Percentiles rank a stretch among this genome's conserved stretches.
Evolutionary conservation across 2,329 filamentous ascomycete species (phyloP).

Genomic region (Talaromyces sp.): DNA sequence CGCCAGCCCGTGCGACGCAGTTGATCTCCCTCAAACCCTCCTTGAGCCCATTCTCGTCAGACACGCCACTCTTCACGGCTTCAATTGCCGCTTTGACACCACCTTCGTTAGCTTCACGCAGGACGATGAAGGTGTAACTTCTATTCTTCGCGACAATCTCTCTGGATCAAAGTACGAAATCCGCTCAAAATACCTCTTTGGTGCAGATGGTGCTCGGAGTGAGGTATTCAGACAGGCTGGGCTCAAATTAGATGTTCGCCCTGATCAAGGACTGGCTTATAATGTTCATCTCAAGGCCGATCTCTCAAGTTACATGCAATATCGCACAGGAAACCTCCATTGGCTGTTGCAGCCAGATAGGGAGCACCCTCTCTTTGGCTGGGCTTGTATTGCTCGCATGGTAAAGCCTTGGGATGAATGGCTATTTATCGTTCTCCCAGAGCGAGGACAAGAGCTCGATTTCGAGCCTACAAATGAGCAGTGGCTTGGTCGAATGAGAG

Average conservation of each 20-base stretch:
- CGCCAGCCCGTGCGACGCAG: slow-evolving; percentile 47
- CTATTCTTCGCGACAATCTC: slow-evolving; percentile 43
- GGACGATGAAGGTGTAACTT: slow-evolving; percentile 29
- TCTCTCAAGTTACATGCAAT: slow-evolving; percentile 38
- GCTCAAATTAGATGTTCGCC: slow-evolving; percentile 50
- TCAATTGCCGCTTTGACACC: slow-evolving; percentile 49
- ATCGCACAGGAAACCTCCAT: slow-evolving; percentile 62
- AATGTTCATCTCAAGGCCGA: slow-evolving; percentile 57
- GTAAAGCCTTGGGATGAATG: slow-evolving; percentile 67
- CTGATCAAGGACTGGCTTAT: slow-evolving; percentile 53
- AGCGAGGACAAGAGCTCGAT: slow-evolving; percentile 27
- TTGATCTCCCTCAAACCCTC: slow-evolving; percentile 54
- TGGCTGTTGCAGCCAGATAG: slow-evolving; percentile 61
- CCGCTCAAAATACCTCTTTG: slow-evolving; percentile 60
- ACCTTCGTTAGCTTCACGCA: slow-evolving; percentile 38
- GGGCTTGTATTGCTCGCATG: slow-evolving; percentile 58
- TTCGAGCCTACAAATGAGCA: slow-evolving; percentile 52
- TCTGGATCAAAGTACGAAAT: slow-evolving; percentile 48
- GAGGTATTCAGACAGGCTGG: slow-evolving; percentile 50
- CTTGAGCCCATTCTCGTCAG: slow-evolving; percentile 53
- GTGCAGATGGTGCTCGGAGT: slow-evolving; percentile 58
- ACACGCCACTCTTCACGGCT: slow-evolving; percentile 45
- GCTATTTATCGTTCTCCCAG: slow-evolving; percentile 59
- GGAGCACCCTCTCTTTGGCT: slow-evolving; percentile 56
- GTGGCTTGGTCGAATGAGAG: slow-evolving; percentile 49